phyloP scores from a whole-genome alignment of 176 grass and related monocot species.

The Zoysia pacifica region DNA sequence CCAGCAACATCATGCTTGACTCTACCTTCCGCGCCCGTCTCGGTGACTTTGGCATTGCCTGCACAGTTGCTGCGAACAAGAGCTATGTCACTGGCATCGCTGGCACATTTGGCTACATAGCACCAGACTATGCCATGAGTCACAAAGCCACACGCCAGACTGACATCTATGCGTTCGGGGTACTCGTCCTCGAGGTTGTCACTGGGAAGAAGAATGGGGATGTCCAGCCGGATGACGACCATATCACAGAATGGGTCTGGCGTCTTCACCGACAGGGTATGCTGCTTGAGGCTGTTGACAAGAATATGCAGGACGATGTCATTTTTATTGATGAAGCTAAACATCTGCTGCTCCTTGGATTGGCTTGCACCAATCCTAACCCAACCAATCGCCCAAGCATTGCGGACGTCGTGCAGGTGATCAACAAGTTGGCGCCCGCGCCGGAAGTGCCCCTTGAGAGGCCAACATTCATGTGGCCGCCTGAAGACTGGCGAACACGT shows the following conservation, averaged over 20 bases:
- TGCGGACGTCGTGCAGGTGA: neutral
- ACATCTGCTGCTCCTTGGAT: neutral
- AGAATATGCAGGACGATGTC: too few species aligned
- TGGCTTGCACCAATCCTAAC: conserved; percentile 16
- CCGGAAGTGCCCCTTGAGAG: neutral
- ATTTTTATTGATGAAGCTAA: neutral
- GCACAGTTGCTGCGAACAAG: neutral
- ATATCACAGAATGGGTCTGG: conserved; percentile 1
- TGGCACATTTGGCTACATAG: neutral
- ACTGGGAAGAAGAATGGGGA: neutral
- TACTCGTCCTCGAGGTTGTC: conserved; percentile 1
- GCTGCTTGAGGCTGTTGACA: neutral
- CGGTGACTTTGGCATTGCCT: conserved; percentile 8
- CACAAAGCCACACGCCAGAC: neutral
- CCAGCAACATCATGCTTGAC: conserved; percentile 4
- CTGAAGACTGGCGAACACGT: neutral
- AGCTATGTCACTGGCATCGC: neutral
- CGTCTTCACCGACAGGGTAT: neutral
- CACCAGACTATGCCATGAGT: neutral
- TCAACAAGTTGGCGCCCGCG: neutral
- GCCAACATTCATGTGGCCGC: neutral
- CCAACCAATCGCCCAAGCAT: conserved; percentile 1
- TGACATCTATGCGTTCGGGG: neutral
- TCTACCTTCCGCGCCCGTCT: neutral
- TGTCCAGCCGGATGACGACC: neutral